Conservation (phyloP, 2,329 filamentous ascomycete species). For the Monilinia polystroma region DNA sequence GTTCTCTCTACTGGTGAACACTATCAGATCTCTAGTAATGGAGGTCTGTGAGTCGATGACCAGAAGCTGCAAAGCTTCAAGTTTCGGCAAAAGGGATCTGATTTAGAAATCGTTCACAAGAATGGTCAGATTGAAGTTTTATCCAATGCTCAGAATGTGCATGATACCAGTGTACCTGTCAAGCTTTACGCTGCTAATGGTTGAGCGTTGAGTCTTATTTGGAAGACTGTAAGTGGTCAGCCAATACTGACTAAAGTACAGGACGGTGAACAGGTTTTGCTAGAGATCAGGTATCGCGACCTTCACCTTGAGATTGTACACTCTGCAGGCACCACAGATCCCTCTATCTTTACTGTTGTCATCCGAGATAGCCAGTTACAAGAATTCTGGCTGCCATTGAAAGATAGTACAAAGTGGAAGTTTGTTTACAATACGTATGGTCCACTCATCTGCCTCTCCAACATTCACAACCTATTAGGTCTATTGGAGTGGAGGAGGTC, state of each 20-base stretch:
- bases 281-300: background rate
- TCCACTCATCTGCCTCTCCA: background rate
- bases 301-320: background rate
- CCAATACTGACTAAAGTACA: background rate
- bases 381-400: slow-evolving; percentile 1
- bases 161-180: background rate
- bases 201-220: background rate
- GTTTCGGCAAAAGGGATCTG: background rate
- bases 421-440: slow-evolving; percentile 1
- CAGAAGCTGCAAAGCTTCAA: background rate
- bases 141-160: background rate
- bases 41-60: background rate
- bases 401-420: background rate
- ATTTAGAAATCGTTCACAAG: background rate
- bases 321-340: background rate
- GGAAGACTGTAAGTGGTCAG: background rate
- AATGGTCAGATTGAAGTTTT: background rate
- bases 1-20: background rate
- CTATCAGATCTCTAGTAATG: background rate
- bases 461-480: background rate
- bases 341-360: background rate
- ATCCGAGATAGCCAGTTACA: background rate
- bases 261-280: slow-evolving; percentile 1
- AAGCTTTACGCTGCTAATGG: background rate
- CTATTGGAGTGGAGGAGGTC: background rate